phyloP scores from a whole-genome alignment of 306 rosid species.

The Fragaria vesca region DNA sequence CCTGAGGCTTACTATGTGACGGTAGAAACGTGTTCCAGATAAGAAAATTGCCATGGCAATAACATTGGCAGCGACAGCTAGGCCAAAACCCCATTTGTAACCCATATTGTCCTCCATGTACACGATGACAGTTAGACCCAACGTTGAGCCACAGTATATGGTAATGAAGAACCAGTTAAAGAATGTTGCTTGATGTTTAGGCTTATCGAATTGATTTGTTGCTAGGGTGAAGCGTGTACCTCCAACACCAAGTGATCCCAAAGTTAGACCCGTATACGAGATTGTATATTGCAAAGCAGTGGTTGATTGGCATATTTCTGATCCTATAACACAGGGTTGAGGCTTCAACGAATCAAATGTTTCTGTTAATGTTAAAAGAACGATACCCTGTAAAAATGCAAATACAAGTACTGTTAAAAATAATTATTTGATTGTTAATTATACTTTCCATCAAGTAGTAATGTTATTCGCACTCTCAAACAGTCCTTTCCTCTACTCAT shows the following conservation, averaged over 20 bases:
- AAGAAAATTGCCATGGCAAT: slow-evolving; percentile 29
- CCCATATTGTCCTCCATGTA: slow-evolving; percentile 40
- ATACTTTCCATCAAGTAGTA: too few relatives aligned
- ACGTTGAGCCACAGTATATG: slow-evolving; percentile 1
- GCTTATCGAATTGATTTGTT: slow-evolving; percentile 38
- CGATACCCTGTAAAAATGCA: too few relatives aligned
- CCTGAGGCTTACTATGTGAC: slow-evolving; percentile 13
- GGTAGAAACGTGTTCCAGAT: slow-evolving; percentile 37
- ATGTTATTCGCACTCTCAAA: too few relatives aligned
- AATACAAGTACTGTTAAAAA: too few relatives aligned
- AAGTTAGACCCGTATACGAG: slow-evolving; percentile 21
- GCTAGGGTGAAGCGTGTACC: slow-evolving; percentile 49
- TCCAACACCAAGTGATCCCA: slow-evolving; percentile 42
- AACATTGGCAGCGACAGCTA: slow-evolving; percentile 22
- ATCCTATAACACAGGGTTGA: too few relatives aligned
- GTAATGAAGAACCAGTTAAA: slow-evolving; percentile 49
- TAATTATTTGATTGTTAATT: too few relatives aligned
- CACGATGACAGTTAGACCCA: slow-evolving; percentile 30
- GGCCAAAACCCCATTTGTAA: slow-evolving; percentile 43
- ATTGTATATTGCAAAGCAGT: background rate
- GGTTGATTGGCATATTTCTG: too few relatives aligned
- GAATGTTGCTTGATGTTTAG: slow-evolving; percentile 29
- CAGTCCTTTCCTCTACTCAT: too few relatives aligned
- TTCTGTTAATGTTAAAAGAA: too few relatives aligned
- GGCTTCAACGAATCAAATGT: too few relatives aligned